Evolutionary conservation across 169 alveolate species (phyloP).

Genomic region (Besnoitia besnoiti): DNA sequence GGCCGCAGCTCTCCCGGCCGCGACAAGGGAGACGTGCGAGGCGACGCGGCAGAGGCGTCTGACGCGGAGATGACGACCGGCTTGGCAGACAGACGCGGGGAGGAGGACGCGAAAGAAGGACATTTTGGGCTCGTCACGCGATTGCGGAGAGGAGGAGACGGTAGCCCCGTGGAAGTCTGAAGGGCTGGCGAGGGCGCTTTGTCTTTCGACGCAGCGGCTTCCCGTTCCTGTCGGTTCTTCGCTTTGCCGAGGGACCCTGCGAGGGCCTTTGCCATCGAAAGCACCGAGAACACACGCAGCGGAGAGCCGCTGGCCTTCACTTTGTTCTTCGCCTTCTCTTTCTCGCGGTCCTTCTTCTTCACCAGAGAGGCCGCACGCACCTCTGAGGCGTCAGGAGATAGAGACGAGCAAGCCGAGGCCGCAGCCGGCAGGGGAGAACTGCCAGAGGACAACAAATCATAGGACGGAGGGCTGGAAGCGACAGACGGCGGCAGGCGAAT

Average conservation of each 20-base stretch:
- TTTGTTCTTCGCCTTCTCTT: not conserved
- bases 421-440: no score
- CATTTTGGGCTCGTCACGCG: no score
- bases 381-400: not conserved
- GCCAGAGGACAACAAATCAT: no score
- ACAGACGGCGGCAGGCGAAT: not conserved
- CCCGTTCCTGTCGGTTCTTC: not conserved
- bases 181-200: not conserved
- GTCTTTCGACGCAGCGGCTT: no score
- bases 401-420: not conserved
- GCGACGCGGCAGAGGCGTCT: no score
- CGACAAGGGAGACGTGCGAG: no score
- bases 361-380: not conserved
- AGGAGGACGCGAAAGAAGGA: no score
- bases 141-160: not conserved
- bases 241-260: not conserved
- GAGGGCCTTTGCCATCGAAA: not conserved
- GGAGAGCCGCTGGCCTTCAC: not conserved
- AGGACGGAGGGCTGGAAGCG: not conserved
- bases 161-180: not conserved
- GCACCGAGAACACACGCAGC: not conserved
- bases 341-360: not conserved
- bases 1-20: not conserved
- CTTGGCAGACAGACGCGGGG: no score
- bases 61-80: no score